Evolutionary conservation across 345 rosid species (phyloP).

Genomic region (Triadica sebifera): DNA sequence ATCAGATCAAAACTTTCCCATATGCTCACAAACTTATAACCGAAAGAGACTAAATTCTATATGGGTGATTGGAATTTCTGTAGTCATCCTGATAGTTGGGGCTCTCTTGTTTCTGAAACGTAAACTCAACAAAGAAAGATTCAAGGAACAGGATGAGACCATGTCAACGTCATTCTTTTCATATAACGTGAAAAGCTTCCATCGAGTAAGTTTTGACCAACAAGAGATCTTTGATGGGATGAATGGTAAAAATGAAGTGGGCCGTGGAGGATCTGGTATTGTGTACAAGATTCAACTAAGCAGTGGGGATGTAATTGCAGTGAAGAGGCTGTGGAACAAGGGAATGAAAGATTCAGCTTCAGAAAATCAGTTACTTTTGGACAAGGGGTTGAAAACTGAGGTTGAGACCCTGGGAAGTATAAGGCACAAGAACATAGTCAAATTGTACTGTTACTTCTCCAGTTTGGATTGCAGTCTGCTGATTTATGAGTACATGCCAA

Average conservation of each 20-base stretch:
- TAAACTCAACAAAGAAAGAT: conserved; percentile 42
- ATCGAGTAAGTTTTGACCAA: conserved; percentile 64
- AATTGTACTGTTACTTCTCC: conserved; percentile 76
- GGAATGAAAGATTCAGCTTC: conserved; percentile 49
- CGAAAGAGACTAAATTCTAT: conserved; percentile 51
- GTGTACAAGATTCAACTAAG: conserved; percentile 65
- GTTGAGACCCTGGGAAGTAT: conserved; percentile 85
- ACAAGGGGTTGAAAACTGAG: conserved; percentile 72
- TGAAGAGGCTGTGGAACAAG: conserved; percentile 73
- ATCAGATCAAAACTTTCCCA: conserved; percentile 46
- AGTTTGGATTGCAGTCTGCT: conserved; percentile 59
- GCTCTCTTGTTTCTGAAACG: conserved; percentile 58
- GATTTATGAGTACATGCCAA: conserved; percentile 90
- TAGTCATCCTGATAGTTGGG: conserved; percentile 47
- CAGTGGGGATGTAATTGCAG: conserved; percentile 75
- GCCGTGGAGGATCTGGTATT: conserved; percentile 83
- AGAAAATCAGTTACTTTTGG: conserved; percentile 45
- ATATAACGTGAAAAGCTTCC: conserved; percentile 79
- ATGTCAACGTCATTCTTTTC: conserved; percentile 62
- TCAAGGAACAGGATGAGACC: conserved; percentile 55
- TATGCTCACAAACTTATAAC: conserved; percentile 45
- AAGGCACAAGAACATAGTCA: conserved; percentile 88
- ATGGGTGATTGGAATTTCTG: conserved; percentile 63
- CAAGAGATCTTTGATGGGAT: conserved; percentile 70
- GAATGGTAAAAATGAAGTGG: conserved; percentile 78